Base-by-base conservation (phyloP, 768 basidiomycete genomes). In the Mycena epipterygia region DNA sequence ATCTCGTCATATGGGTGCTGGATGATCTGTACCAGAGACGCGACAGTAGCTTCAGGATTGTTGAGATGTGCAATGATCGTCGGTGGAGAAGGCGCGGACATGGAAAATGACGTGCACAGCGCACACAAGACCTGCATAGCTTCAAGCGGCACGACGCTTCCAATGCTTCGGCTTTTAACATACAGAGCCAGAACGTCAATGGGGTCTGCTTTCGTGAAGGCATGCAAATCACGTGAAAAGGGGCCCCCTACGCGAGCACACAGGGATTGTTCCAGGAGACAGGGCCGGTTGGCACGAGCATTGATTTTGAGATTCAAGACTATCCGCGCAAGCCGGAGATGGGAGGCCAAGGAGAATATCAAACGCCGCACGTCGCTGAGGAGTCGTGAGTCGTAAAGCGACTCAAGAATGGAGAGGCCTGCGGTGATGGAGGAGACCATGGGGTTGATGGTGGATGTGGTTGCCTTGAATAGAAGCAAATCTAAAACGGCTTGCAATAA, bases 1-100 rank as follows among this genome's bases (percentile, higher is more conserved):
- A 91, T 83, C 48, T 95, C 95, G 33, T 95, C 92, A 72, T 93
- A 95, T 0, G 94, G 93, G 76, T 95, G 91, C 64, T 90, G 89
- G 8, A 93, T 84, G 39, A 95, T 92, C 25, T 89, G 87, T 2
- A 95, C 90, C 23, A 95, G 81, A 0, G 89, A 84, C 3, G 89
- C 79, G 0, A 93, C 90, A 0, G 89, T 90, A 12, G 89, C 85
- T 70, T 95, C 94, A 1, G 95, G 91, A 73, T 94, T 89, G 5
- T 91, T 88, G 5, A 96, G 84, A 77, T 96, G 94, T 0, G 91
- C 90, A 44, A 93, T 87, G 74, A 97, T 89, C 4, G 93, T 92
- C 0, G 93, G 89, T 0, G 91, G 86, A 0, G 91, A 88, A 3
- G 91, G 87, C 64, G 89, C 87, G 9, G 85, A 84, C 32, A 82